Percentiles rank a stretch among this genome's conserved stretches.
These are phyloP conservation scores for Clohesyomyces aquaticus DNA, from an alignment of 495 filamentous ascomycete genomes.

Conservation along the genomic window DNA sequence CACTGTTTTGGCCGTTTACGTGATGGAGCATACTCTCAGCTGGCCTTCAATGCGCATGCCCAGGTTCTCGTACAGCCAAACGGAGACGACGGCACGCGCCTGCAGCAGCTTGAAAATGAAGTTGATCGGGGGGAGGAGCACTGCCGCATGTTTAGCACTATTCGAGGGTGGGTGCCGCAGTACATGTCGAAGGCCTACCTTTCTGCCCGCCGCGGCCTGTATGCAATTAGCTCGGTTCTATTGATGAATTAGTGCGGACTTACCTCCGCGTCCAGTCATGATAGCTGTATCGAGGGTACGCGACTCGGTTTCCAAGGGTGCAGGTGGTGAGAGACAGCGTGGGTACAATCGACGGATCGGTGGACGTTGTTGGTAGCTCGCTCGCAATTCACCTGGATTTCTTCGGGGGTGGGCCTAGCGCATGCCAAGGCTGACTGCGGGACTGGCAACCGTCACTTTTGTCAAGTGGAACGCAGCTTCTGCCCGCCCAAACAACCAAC, in stretches of 20 bases:
- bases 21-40: constrained; percentile 68
- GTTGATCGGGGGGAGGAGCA: constrained; percentile 94
- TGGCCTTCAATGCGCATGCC: constrained; percentile 92
- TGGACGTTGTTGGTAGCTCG: background rate
- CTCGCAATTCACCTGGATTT: background rate
- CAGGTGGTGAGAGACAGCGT: background rate
- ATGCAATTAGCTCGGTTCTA: constrained; percentile 11
- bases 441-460: constrained; percentile 6
- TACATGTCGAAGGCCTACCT: constrained; percentile 6
- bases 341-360: background rate
- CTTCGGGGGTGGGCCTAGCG: too few species aligned
- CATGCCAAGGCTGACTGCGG: constrained; percentile 8
- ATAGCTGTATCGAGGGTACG: background rate
- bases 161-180: background rate
- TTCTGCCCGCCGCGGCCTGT: constrained; percentile 31
- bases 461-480: constrained; percentile 9
- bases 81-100: constrained; percentile 79
- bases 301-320: background rate
- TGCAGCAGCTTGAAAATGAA: constrained; percentile 98
- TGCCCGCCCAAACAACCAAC: constrained; percentile 14
- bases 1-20: background rate
- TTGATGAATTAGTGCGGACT: background rate
- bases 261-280: constrained; percentile 35
- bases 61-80: constrained; percentile 97
- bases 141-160: constrained; percentile 58